Percentiles rank a stretch among this genome's conserved stretches.
phyloP scores from a whole-genome alignment of 768 basidiomycete genomes.

The Sarcodon sp. region DNA sequence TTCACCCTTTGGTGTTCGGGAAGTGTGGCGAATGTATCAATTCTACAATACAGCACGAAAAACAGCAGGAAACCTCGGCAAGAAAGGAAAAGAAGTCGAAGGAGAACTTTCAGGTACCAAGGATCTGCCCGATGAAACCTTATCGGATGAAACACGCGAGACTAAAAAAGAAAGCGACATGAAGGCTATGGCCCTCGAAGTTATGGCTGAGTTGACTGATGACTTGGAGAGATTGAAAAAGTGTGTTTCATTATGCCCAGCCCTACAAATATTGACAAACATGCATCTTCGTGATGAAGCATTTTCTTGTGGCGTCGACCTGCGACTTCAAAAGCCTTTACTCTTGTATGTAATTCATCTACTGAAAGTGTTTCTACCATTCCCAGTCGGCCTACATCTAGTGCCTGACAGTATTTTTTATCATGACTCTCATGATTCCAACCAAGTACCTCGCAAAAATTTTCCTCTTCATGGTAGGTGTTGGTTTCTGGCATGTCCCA shows the following conservation, averaged over 20 bases:
- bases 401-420: slow-evolving; percentile 24
- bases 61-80: slow-evolving; percentile 14
- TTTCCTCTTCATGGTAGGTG: slow-evolving; percentile 30
- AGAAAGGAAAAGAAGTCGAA: slow-evolving; percentile 10
- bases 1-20: slow-evolving; percentile 32
- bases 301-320: slow-evolving; percentile 59
- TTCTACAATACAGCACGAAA: slow-evolving; percentile 26
- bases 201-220: slow-evolving; percentile 39
- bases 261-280: slow-evolving; percentile 1
- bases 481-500: slow-evolving; percentile 49
- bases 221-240: slow-evolving; percentile 53
- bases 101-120: not conserved
- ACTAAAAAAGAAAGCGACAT: slow-evolving; percentile 23
- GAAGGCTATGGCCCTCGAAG: slow-evolving; percentile 26
- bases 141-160: slow-evolving; percentile 1
- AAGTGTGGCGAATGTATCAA: slow-evolving; percentile 40
- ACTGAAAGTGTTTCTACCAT: slow-evolving; percentile 2
- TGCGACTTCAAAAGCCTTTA: slow-evolving; percentile 33
- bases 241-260: slow-evolving; percentile 19
- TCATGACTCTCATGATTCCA: slow-evolving; percentile 32
- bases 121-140: slow-evolving; percentile 1
- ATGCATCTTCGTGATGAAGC: slow-evolving; percentile 17
- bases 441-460: slow-evolving; percentile 36
- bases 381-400: slow-evolving; percentile 11
- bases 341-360: slow-evolving; percentile 22